Evolutionary conservation across 1,139 yeast genomes (phyloP).

Genomic region (Hansenula anomala): DNA sequence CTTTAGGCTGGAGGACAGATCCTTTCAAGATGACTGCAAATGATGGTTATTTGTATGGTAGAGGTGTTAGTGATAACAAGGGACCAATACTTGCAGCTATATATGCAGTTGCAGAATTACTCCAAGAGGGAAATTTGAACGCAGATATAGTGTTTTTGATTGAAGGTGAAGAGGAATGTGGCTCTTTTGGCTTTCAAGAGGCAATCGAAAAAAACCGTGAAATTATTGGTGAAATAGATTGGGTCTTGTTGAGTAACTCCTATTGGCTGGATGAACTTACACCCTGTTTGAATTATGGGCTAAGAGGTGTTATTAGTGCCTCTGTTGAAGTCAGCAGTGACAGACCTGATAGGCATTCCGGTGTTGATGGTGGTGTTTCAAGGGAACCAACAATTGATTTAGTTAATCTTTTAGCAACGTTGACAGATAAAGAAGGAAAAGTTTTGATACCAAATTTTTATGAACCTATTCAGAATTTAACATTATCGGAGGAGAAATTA

Average conservation of each 20-base stretch:
- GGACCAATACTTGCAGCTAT: slow-evolving; percentile 92
- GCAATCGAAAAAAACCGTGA: slow-evolving; percentile 47
- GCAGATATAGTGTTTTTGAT: slow-evolving; percentile 78
- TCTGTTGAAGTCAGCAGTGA: slow-evolving; percentile 66
- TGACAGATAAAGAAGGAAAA: slow-evolving; percentile 54
- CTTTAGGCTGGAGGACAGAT: slow-evolving; percentile 65
- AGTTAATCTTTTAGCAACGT: slow-evolving; percentile 60
- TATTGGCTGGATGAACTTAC: slow-evolving; percentile 88
- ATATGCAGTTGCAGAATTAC: slow-evolving; percentile 77
- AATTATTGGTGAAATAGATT: slow-evolving; percentile 70
- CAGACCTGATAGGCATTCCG: slow-evolving; percentile 88
- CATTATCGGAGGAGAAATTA: slow-evolving; percentile 48
- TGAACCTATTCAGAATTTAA: slow-evolving; percentile 54
- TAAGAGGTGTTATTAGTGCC: slow-evolving; percentile 86
- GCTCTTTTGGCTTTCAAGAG: slow-evolving; percentile 78
- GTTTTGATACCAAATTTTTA: slow-evolving; percentile 69
- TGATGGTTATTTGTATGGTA: slow-evolving; percentile 83
- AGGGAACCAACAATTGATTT: slow-evolving; percentile 89
- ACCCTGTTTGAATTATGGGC: slow-evolving; percentile 91
- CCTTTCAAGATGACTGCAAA: slow-evolving; percentile 73
- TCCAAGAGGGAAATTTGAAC: slow-evolving; percentile 44
- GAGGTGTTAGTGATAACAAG: slow-evolving; percentile 94
- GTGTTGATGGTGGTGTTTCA: slow-evolving; percentile 91
- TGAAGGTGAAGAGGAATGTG: slow-evolving; percentile 96
- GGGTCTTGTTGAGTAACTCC: slow-evolving; percentile 86